Conservation (phyloP, 1,284 basidiomycete species). For the Schizophyllum amplum region DNA sequence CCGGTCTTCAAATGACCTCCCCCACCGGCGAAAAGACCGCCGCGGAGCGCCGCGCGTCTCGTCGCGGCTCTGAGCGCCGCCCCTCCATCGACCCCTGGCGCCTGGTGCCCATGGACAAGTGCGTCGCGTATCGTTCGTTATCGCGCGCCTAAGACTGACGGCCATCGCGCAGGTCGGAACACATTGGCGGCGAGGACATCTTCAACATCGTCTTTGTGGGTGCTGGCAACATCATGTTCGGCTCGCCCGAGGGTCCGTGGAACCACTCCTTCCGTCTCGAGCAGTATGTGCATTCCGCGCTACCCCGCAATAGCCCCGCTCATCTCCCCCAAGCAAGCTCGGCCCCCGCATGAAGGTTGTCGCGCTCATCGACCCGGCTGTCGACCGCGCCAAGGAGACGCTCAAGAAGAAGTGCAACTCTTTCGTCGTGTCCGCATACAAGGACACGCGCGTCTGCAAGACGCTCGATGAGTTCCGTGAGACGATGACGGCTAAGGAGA, state of each 20-base stretch:
- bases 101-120: constrained; percentile 76
- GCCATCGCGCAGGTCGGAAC: constrained; percentile 36
- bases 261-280: constrained; percentile 95
- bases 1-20: neutral
- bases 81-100: constrained; percentile 69
- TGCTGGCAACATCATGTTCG: constrained; percentile 94
- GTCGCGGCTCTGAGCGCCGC: constrained; percentile 45
- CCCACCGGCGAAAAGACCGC: neutral
- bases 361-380: constrained; percentile 88
- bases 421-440: constrained; percentile 92
- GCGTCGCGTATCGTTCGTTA: constrained; percentile 14
- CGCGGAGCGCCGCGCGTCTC: constrained; percentile 34
- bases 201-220: constrained; percentile 92
- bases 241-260: constrained; percentile 83
- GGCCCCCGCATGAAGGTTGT: constrained; percentile 94
- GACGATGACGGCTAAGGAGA: constrained; percentile 53
- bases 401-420: constrained; percentile 89
- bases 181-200: constrained; percentile 51
- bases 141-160: constrained; percentile 7
- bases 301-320: constrained; percentile 13
- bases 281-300: constrained; percentile 43
- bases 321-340: constrained; percentile 64
- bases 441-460: constrained; percentile 84
- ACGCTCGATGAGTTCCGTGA: constrained; percentile 83
- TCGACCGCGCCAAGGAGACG: constrained; percentile 74